A percentile compares a stretch with the other conserved stretches of the same genome.
phyloP scores from a whole-genome alignment of 352 stramenopile genomes.

The Phytophthora fragariae region DNA sequence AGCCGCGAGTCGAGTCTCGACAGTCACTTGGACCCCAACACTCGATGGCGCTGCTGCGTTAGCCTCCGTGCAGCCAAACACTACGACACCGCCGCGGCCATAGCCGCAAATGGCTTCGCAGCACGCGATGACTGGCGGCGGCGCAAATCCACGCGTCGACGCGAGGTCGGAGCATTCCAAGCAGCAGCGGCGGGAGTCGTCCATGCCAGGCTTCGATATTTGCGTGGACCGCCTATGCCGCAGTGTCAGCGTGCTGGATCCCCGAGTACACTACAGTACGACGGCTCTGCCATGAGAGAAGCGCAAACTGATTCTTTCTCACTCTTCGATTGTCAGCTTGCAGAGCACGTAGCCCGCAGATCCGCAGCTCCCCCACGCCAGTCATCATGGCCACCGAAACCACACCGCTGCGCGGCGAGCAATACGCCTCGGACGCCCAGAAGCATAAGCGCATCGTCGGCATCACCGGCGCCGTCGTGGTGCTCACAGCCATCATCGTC shows the following conservation, averaged over 20 bases:
- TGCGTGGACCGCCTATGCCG: slow-evolving; percentile 19
- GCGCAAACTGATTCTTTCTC: slow-evolving; percentile 8
- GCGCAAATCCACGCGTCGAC: slow-evolving; percentile 1
- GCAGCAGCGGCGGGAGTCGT: neutral
- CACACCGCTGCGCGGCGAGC: slow-evolving; percentile 36
- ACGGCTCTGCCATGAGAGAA: slow-evolving; percentile 13
- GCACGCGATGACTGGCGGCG: neutral
- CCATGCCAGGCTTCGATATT: slow-evolving; percentile 28
- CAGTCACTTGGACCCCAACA: neutral
- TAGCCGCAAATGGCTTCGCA: neutral
- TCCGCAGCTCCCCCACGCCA: no score
- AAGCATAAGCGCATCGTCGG: slow-evolving; percentile 46
- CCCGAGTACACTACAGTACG: neutral
- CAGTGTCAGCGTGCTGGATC: slow-evolving; percentile 12
- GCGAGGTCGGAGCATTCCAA: slow-evolving; percentile 9
- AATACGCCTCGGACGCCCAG: slow-evolving; percentile 38
- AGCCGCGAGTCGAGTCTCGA: neutral
- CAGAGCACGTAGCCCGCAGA: neutral
- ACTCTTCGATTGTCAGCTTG: slow-evolving; percentile 32
- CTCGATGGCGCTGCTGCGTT: neutral
- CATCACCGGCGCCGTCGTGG: slow-evolving; percentile 41
- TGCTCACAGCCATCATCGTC: slow-evolving; percentile 37
- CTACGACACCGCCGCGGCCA: neutral
- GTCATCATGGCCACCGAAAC: slow-evolving; percentile 39
- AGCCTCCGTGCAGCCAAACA: neutral